phyloP scores from a whole-genome alignment of 495 filamentous ascomycete species.

The Podospora pseudopauciseta region DNA sequence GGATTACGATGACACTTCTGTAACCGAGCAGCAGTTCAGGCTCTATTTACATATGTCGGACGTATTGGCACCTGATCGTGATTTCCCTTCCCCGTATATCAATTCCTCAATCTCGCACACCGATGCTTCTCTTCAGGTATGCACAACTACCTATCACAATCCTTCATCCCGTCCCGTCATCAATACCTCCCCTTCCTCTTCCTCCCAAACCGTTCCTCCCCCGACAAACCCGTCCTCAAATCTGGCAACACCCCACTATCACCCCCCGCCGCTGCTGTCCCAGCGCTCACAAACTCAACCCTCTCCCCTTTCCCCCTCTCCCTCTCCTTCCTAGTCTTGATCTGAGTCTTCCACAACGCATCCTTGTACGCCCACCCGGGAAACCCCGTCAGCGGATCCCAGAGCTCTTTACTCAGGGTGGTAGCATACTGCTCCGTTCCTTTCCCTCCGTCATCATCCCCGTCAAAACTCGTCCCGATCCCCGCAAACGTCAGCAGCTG shows the following conservation, averaged over 20 bases:
- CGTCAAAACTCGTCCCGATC: constrained; percentile 42
- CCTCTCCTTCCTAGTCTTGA: constrained; percentile 53
- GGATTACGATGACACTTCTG: no score
- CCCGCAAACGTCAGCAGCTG: constrained; percentile 82
- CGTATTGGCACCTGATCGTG: no score
- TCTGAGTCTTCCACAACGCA: constrained; percentile 62
- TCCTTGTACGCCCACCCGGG: constrained; percentile 73
- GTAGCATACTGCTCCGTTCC: constrained; percentile 63
- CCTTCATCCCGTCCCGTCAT: constrained; percentile 18
- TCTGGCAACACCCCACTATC: background rate
- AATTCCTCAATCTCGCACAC: no score
- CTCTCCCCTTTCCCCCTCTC: constrained; percentile 55
- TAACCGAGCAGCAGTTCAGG: no score
- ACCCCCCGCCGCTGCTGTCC: background rate
- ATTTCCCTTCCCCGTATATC: no score
- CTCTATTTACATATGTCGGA: no score
- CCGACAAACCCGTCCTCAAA: background rate
- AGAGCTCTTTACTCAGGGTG: constrained; percentile 63
- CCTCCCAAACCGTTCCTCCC: constrained; percentile 39
- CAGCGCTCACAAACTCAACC: constrained; percentile 67
- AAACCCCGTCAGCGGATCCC: constrained; percentile 58
- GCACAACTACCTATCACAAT: no score
- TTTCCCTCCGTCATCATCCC: background rate
- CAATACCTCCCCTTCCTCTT: constrained; percentile 49
- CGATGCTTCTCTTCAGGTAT: no score